phyloP scores from a whole-genome alignment of 1,284 basidiomycete species.

The Trametes hirsuta region DNA sequence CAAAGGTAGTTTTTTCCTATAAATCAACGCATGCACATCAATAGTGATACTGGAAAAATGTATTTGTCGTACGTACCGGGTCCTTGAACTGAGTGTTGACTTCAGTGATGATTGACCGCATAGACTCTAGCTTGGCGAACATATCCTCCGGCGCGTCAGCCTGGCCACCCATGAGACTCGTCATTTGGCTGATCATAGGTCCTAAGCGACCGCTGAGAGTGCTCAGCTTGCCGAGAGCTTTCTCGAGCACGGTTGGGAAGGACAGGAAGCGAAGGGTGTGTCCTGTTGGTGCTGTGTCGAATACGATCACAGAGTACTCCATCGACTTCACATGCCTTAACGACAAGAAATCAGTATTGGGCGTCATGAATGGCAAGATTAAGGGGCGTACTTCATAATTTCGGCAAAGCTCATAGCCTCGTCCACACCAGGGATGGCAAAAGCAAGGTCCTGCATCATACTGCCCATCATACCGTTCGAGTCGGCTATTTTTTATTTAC shows the following conservation, averaged over 20 bases:
- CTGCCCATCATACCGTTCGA: slow-evolving; percentile 95
- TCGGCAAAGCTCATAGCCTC: slow-evolving; percentile 99
- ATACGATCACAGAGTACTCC: slow-evolving; percentile 99
- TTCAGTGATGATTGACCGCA: slow-evolving; percentile 97
- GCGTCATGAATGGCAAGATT: background rate
- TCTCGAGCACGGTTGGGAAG: slow-evolving; percentile 97
- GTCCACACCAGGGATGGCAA: slow-evolving; percentile 98
- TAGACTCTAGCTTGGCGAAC: slow-evolving; percentile 97
- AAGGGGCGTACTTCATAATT: slow-evolving; percentile 90
- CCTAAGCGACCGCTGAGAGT: slow-evolving; percentile 92
- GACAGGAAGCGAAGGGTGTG: slow-evolving; percentile 98
- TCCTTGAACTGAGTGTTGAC: slow-evolving; percentile 99
- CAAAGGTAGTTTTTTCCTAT: slow-evolving; percentile 96
- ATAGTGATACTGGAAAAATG: background rate
- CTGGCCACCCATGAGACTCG: slow-evolving; percentile 91
- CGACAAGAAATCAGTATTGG: background rate
- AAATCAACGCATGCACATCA: background rate
- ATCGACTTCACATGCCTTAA: slow-evolving; percentile 98
- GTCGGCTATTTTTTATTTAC: slow-evolving; percentile 74
- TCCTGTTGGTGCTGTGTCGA: slow-evolving; percentile 98
- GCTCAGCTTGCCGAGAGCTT: slow-evolving; percentile 95
- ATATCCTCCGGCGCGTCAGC: slow-evolving; percentile 91
- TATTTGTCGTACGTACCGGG: slow-evolving; percentile 61
- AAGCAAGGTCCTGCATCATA: slow-evolving; percentile 99
- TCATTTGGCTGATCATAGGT: slow-evolving; percentile 98